These are phyloP conservation scores for Stygiomarasmius scandens DNA, from an alignment of 1,284 basidiomycete genomes.

Conservation along the genomic window DNA sequence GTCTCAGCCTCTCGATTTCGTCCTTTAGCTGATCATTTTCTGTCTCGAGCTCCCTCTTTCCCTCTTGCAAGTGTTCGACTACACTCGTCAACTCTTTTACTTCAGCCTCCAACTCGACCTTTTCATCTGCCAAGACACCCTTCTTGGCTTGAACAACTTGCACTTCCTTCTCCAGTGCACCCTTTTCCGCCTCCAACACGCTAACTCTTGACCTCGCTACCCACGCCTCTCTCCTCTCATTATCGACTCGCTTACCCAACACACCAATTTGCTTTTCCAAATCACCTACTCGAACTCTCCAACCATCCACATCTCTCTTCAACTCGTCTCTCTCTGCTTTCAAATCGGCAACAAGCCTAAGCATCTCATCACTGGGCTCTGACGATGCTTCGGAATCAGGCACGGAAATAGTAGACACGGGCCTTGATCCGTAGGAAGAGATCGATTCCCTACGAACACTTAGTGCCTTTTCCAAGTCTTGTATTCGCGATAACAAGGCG, in stretches of 20 bases:
- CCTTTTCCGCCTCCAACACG: conserved; percentile 67
- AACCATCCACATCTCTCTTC: conserved; percentile 75
- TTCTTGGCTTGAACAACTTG: conserved; percentile 30
- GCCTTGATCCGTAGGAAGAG: conserved; percentile 31
- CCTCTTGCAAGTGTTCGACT: conserved; percentile 39
- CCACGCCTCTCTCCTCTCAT: conserved; percentile 75
- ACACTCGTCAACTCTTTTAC: conserved; percentile 44
- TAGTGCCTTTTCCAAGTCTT: conserved; percentile 73
- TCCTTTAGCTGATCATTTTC: conserved; percentile 24
- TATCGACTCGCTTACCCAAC: conserved; percentile 65
- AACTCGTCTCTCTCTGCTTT: conserved; percentile 80
- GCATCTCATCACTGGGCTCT: conserved; percentile 72
- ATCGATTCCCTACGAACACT: conserved; percentile 27
- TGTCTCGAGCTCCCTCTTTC: conserved; percentile 9
- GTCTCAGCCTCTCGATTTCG: conserved; percentile 19
- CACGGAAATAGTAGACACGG: conserved; percentile 51
- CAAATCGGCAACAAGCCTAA: conserved; percentile 71
- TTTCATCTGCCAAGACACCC: conserved; percentile 37
- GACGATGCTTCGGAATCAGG: conserved; percentile 48
- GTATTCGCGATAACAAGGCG: conserved; percentile 75
- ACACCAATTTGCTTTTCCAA: conserved; percentile 63
- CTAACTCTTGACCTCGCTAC: conserved; percentile 67
- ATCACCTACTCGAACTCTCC: conserved; percentile 69
- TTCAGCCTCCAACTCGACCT: conserved; percentile 39
- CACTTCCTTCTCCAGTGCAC: conserved; percentile 48